Evolutionary conservation across 371 early-diverging fungal species (phyloP), one percentile per base, ranked within the genome.

Genomic region (Mucor velutinosus): DNA sequence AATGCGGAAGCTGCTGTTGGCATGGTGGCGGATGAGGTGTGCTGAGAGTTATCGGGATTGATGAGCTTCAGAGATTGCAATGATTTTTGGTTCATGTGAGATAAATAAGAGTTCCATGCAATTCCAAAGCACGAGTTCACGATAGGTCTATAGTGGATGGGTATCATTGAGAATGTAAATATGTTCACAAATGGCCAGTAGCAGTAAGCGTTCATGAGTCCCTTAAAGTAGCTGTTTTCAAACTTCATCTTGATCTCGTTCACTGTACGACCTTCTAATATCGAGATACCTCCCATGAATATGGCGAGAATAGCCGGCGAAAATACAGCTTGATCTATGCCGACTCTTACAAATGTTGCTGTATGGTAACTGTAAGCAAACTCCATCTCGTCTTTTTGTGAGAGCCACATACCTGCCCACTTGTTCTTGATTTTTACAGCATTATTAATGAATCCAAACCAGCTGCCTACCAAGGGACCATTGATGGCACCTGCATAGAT

Each of bases 101-200:
- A 90, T 53, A 93, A 73, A 72, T 90, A 92, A 19, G 88, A 72
- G 62, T 90, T 92, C 93, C 93, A 93, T 25, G 82, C 83, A 30
- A 93, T 81, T 32, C 91, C 86, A 23, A 88, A 78, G 3, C 79
- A 69, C 45, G 88, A 87, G 49, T 86, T 87, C 59, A 92, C 87
- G 17, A 93, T 87, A n/a, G 93, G 83, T 14, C 93, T 79, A 62
- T 85, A 90, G 25, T 80, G 68, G 29, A 87, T 61, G 1, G 93
- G 93, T 55, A 93, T 78, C 63, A 88, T 82, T 53, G 85, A 75
- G 72, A 93, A 92, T 66, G 89, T 91, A n/a, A 94, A 73, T 4
- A 86, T 65, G 70, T 92, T 93, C 1, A 91, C 91, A 30, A 86
- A 71, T 6, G 94, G 94, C 94, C 94, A 94, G 12, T 92, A 76